Evolutionary conservation across 2,329 filamentous ascomycete species (phyloP).

Genomic region (Arthrocladium fulminans): DNA sequence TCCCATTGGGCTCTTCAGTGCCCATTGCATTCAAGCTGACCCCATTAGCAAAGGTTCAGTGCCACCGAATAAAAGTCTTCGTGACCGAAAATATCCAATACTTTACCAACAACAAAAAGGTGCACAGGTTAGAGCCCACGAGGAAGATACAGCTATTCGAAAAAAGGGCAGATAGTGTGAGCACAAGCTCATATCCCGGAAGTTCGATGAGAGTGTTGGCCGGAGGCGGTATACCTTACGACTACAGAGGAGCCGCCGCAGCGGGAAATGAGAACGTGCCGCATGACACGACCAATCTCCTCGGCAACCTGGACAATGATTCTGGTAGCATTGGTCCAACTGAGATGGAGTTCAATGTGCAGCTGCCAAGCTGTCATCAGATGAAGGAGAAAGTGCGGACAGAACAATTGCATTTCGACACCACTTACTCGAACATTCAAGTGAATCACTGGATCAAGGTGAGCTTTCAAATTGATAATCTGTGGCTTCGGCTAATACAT

Average conservation of each 20-base stretch:
- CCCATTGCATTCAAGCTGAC: constrained; percentile 92
- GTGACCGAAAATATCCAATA: constrained; percentile 88
- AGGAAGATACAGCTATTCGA: constrained; percentile 81
- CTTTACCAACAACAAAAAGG: constrained; percentile 74
- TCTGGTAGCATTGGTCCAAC: constrained; percentile 68
- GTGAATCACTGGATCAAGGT: constrained; percentile 97
- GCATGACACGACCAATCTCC: constrained; percentile 56
- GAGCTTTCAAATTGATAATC: constrained; percentile 24
- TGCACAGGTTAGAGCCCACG: constrained; percentile 74
- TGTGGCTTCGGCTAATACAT: neutral
- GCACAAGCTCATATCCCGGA: constrained; percentile 62
- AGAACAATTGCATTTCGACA: constrained; percentile 72
- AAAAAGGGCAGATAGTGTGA: constrained; percentile 70
- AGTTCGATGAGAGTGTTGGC: constrained; percentile 69
- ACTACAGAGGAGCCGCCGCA: constrained; percentile 48
- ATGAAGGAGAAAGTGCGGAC: constrained; percentile 63
- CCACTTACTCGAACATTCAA: constrained; percentile 86
- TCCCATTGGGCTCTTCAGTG: constrained; percentile 76
- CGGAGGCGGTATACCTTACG: constrained; percentile 68
- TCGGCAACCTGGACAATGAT: constrained; percentile 72
- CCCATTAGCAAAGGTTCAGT: constrained; percentile 83
- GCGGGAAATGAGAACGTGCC: constrained; percentile 47
- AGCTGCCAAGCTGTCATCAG: constrained; percentile 78
- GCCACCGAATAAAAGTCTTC: constrained; percentile 84
- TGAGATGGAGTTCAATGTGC: constrained; percentile 89